These are phyloP conservation scores for Penicillium griseofulvum DNA, from an alignment of 2,329 filamentous ascomycete genomes.

Conservation along the genomic window DNA sequence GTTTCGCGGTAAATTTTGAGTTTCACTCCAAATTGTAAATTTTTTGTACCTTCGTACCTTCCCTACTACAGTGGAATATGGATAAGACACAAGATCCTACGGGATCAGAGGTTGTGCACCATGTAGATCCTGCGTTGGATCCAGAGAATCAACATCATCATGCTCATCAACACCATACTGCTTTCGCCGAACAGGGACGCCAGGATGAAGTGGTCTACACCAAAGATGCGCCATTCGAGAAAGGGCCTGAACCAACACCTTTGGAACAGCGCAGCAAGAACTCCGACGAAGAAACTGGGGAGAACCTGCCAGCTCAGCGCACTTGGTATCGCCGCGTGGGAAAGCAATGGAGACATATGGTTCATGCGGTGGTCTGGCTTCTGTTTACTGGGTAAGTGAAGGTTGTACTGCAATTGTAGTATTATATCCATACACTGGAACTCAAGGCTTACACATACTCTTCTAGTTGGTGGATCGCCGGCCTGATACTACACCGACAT, in stretches of 20 bases:
- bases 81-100: neutral
- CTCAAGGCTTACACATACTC: conserved; percentile 14
- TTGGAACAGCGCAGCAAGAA: conserved; percentile 39
- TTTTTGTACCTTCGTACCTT: neutral
- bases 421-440: conserved; percentile 2
- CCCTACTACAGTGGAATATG: neutral
- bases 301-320: conserved; percentile 29
- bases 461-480: conserved; percentile 71
- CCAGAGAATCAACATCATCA: conserved; percentile 41
- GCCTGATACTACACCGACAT: conserved; percentile 67
- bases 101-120: neutral
- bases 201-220: conserved; percentile 51
- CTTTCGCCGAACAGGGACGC: conserved; percentile 35
- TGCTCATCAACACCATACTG: conserved; percentile 40
- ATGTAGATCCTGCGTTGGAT: conserved; percentile 37
- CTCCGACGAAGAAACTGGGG: conserved; percentile 43
- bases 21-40: neutral
- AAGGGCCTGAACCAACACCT: conserved; percentile 36
- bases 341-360: conserved; percentile 34
- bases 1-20: neutral
- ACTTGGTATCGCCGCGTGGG: conserved; percentile 25
- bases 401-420: neutral
- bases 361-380: conserved; percentile 50
- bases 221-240: conserved; percentile 42
- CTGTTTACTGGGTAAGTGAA: conserved; percentile 54